Evolutionary conservation across 129 eudicot genomes (phyloP).

Genomic region (Kitagawia praeruptora): DNA sequence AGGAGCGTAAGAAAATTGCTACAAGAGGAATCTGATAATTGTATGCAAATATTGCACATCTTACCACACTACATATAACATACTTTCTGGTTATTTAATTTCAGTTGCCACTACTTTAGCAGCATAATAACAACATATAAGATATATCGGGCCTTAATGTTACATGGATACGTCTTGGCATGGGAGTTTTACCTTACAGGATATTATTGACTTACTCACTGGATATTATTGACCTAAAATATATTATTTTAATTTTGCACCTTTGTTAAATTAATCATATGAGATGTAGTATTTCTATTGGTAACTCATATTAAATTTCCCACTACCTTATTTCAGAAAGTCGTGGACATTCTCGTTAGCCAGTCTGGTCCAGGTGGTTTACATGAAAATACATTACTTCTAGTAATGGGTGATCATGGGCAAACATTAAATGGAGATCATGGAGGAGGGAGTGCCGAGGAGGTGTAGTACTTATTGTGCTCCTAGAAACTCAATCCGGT

Average conservation of each 20-base stretch:
- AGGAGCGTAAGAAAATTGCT: not conserved
- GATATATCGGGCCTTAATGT: not conserved
- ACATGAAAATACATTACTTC: conserved; percentile 85
- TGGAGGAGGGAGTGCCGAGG: conserved; percentile 96
- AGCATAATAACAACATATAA: not conserved
- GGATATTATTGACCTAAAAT: not conserved
- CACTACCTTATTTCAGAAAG: conserved; percentile 45
- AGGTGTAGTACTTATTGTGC: conserved; percentile 38
- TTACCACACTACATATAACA: not conserved
- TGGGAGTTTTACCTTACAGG: conserved; percentile 1
- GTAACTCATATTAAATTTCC: conserved; percentile 13
- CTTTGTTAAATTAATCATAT: not conserved
- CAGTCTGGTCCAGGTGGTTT: conserved; percentile 75
- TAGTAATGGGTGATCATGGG: conserved; percentile 99
- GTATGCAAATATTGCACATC: not conserved
- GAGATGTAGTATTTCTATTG: not conserved
- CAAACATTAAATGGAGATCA: conserved; percentile 97
- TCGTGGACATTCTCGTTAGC: conserved; percentile 62
- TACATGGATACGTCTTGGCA: not conserved
- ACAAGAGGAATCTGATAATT: not conserved
- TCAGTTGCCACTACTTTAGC: not conserved
- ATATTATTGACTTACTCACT: not conserved
- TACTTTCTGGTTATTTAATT: not conserved
- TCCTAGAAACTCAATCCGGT: conserved; percentile 8
- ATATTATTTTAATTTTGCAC: not conserved